Evolutionary conservation across 73 alveolate species (phyloP).

Genomic region (Paraurostyla sp.): DNA sequence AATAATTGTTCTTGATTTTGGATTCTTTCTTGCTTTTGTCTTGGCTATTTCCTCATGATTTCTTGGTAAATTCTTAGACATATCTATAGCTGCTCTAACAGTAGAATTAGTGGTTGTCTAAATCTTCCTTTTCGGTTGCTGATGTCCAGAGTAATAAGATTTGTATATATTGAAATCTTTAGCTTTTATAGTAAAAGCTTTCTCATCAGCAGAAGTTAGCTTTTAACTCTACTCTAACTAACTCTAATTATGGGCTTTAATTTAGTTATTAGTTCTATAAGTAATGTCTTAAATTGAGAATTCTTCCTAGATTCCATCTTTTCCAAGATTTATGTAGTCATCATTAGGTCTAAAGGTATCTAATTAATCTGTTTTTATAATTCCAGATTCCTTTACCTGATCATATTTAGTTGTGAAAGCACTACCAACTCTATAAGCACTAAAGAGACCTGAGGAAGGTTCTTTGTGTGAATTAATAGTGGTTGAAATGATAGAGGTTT

Average conservation of each 20-base stretch:
- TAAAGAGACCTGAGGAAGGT: neutral
- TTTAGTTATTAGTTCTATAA: constrained; percentile 6
- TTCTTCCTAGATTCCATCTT: neutral
- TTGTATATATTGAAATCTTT: no score
- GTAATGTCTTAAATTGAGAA: neutral
- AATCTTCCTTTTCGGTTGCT: no score
- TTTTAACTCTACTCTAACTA: no score
- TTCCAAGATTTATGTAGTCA: neutral
- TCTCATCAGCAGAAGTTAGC: no score
- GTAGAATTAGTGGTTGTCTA: no score
- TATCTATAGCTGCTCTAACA: neutral
- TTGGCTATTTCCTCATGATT: neutral
- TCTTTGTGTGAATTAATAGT: neutral
- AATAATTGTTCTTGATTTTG: neutral
- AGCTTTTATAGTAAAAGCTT: no score
- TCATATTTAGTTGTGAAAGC: neutral
- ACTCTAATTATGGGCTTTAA: no score
- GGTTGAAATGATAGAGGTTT: neutral
- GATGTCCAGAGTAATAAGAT: no score
- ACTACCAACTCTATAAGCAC: neutral
- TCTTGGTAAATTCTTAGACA: constrained; percentile 19
- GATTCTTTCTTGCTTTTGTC: constrained; percentile 11
- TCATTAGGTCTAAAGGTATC: constrained; percentile 17
- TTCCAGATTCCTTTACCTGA: neutral
- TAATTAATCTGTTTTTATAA: neutral